Percentiles rank a stretch among this genome's conserved stretches.
These are phyloP conservation scores for Penicillium waksmanii DNA, from an alignment of 495 filamentous ascomycete genomes.

Conservation along the genomic window DNA sequence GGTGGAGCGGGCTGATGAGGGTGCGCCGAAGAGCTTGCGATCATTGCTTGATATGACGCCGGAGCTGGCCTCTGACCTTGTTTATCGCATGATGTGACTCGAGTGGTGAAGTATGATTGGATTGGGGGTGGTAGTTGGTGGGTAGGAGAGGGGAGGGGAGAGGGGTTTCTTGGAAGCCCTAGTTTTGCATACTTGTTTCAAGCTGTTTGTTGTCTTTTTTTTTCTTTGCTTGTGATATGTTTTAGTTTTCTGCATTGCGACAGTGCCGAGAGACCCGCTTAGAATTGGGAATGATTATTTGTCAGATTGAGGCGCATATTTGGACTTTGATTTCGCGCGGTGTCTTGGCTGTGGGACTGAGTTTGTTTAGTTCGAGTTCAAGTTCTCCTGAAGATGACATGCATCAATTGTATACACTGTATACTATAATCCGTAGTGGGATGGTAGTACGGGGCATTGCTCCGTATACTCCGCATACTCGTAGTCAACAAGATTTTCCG, in stretches of 20 bases:
- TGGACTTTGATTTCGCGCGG: not conserved
- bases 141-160: not conserved
- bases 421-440: not conserved
- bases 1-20: conserved; percentile 21
- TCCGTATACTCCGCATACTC: too few relatives aligned
- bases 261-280: conserved; percentile 3
- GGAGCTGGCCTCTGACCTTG: conserved; percentile 50
- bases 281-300: conserved; percentile 3
- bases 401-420: not conserved
- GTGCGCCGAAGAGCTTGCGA: conserved; percentile 35
- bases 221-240: not conserved
- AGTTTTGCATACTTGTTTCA: conserved; percentile 1
- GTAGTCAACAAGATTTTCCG: not conserved
- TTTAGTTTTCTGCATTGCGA: conserved; percentile 8
- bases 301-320: conserved; percentile 8
- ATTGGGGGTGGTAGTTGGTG: not conserved
- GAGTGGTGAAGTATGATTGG: conserved; percentile 14
- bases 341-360: conserved; percentile 3
- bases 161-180: not conserved
- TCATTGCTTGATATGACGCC: conserved; percentile 44
- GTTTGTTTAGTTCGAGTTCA: not conserved
- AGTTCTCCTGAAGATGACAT: too few relatives aligned
- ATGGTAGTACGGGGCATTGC: not conserved
- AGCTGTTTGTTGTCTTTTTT: not conserved
- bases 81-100: conserved; percentile 50